phyloP scores from a whole-genome alignment of 257 asterid species.

The Rehmannia glutinosa region DNA sequence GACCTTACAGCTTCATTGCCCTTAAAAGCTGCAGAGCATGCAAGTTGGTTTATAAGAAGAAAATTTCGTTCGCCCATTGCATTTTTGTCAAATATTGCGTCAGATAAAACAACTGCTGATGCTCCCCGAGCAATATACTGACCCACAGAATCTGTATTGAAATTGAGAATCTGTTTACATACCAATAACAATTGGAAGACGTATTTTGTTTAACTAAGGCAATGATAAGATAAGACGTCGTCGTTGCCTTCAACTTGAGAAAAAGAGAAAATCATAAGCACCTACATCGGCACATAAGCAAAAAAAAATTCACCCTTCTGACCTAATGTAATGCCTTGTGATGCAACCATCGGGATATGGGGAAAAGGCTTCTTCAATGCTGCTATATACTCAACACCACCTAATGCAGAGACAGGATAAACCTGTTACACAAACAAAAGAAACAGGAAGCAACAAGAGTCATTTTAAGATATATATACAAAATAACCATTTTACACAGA shows the following conservation, averaged over 20 bases:
- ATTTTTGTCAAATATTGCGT: conserved; percentile 69
- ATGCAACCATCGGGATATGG: conserved; percentile 78
- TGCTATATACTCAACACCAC: conserved; percentile 69
- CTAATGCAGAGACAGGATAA: conserved; percentile 74
- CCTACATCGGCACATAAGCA: not conserved
- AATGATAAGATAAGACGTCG: no score
- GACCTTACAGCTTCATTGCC: conserved; percentile 54
- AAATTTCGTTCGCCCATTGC: conserved; percentile 48
- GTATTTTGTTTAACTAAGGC: no score
- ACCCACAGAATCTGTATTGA: conserved; percentile 46
- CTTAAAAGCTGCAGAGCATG: conserved; percentile 39
- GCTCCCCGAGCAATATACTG: conserved; percentile 67
- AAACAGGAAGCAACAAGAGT: not conserved
- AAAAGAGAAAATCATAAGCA: not conserved
- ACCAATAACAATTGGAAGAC: no score
- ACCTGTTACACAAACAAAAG: conserved; percentile 36
- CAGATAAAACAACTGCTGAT: conserved; percentile 71
- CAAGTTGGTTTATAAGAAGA: conserved; percentile 43
- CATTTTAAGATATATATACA: no score
- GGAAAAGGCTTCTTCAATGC: conserved; percentile 71
- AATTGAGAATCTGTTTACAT: not conserved
- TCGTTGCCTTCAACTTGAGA: not conserved
- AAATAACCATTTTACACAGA: no score
- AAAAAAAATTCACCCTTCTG: conserved; percentile 13
- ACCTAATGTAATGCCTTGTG: conserved; percentile 87